Evolutionary conservation across 257 asterid species (phyloP), one percentile per base, ranked within the genome.

Genomic region (Schizonepeta tenuifolia): DNA sequence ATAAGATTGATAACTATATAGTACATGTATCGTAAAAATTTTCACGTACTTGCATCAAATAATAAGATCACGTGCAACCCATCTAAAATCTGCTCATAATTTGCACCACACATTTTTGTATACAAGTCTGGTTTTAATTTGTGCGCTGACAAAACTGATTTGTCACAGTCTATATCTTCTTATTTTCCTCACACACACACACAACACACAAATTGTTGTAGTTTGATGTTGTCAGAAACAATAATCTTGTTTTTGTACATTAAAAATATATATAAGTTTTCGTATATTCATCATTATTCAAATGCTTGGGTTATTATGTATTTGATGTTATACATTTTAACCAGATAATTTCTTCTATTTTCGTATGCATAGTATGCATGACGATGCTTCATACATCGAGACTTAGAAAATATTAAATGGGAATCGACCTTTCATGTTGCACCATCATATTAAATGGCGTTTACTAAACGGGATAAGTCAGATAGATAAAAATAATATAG

Each of bases 51-150:
- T 54, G 72, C 43, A 80, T 78, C 46, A 78, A 77, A 74, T 79
- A 74, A 56, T 70, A 64, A 15, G 80, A 41, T 80, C 83, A 80
- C 78, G 84, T 67, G 86, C 77, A 68, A 56, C 84, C 75, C 65
- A 47, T 51, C 67, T 54, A 67, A 75, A 38, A 72, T 69, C 17
- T 62, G 66, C 79, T 75, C 73, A 67, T 77, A 62, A 72, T 77
- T 80, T 77, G 77, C 72, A 78, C 85, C 86, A 77, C 82, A 72
- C 56, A 68, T 65, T 49, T 46, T 17, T 54, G 70, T 49, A 68
- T 68, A 41, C 41, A 57, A 57, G 18, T 68, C 63, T 75, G 40
- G 20, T 54, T 67, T 38, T 31, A 31, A 31, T 63, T 65, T 67
- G 55, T 56, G 13, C 68, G 41, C 51, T 28, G 41, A 74, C 67